Evolutionary conservation across 169 alveolate genomes (phyloP).

Genomic region (Eimeria maxima): DNA sequence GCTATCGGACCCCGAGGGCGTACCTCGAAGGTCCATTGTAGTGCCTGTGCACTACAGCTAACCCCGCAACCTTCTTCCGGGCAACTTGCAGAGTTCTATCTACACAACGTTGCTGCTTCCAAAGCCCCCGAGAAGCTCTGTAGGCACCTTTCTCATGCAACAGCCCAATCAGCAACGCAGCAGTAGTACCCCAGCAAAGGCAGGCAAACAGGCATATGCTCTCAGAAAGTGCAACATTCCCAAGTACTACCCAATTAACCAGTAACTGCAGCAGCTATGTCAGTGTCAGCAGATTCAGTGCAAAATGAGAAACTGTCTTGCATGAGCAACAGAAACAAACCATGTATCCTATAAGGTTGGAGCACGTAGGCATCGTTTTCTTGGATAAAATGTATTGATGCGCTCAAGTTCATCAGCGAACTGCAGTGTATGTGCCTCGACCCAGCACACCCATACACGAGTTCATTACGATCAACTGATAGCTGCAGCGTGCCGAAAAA

Average conservation of each 20-base stretch:
- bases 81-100: neutral
- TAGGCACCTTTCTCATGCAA: neutral
- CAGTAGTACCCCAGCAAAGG: neutral
- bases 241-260: no score
- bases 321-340: no score
- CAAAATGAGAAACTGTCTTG: neutral
- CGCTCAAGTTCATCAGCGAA: neutral
- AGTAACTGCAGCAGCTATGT: no score
- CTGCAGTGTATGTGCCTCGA: no score
- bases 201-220: neutral
- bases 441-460: no score
- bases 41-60: no score
- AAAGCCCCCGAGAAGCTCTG: neutral
- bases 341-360: neutral
- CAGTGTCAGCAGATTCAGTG: neutral
- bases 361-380: neutral
- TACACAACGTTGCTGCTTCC: neutral
- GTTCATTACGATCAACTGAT: neutral
- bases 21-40: no score
- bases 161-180: neutral
- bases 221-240: neutral
- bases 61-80: neutral
- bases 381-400: neutral
- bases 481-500: neutral
- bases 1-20: no score